These are phyloP conservation scores for Lathyrus sativus DNA, from an alignment of 306 rosid genomes.

Conservation along the genomic window DNA sequence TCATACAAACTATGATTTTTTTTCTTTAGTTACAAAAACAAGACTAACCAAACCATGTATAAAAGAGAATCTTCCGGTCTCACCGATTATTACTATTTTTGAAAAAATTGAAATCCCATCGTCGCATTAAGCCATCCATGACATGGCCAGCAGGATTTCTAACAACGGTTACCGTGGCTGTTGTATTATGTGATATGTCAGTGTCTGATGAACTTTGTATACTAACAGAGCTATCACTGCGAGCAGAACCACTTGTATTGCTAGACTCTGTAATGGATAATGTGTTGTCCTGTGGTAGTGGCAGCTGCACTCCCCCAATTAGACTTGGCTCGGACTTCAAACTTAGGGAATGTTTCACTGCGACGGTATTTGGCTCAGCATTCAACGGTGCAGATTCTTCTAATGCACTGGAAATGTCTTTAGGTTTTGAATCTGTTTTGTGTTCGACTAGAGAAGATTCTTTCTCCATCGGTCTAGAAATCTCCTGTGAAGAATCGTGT, in stretches of 20 bases:
- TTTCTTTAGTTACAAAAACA: constrained; percentile 51
- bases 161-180: constrained; percentile 81
- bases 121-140: constrained; percentile 93
- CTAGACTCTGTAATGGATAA: constrained; percentile 50
- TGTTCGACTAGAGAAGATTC: constrained; percentile 41
- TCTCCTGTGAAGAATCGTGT: constrained; percentile 40
- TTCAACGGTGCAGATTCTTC: constrained; percentile 41
- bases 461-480: constrained; percentile 35
- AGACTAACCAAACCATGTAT: constrained; percentile 42
- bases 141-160: constrained; percentile 73
- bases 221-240: constrained; percentile 50
- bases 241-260: constrained; percentile 51
- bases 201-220: constrained; percentile 56
- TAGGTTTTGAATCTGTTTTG: constrained; percentile 42
- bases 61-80: constrained; percentile 40
- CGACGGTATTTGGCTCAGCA: constrained; percentile 45
- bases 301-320: constrained; percentile 6
- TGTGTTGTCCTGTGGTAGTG: constrained; percentile 3
- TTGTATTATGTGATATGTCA: constrained; percentile 85
- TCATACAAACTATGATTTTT: constrained; percentile 47
- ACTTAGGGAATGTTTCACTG: constrained; percentile 42
- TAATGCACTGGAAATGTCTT: constrained; percentile 47
- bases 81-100: constrained; percentile 65
- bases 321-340: constrained; percentile 43
- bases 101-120: constrained; percentile 97